Base-by-base conservation (phyloP, 73 alveolate species). In the Loxodes magnus region DNA sequence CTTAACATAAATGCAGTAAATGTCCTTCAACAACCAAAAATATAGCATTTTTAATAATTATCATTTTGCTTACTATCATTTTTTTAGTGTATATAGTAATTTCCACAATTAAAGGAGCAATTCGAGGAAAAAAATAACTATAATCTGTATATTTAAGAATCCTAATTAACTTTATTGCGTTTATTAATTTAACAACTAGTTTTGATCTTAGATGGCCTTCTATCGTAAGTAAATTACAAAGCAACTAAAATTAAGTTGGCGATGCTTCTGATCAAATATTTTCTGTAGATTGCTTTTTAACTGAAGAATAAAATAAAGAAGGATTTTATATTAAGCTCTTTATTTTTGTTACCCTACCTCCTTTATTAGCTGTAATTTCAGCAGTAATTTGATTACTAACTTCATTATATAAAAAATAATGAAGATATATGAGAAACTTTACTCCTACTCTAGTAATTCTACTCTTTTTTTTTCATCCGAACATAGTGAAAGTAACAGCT, bases 391-490 rank as follows among this genome's bases (percentile, higher is more conserved):
- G 73, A 71, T 0, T 20, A 6, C 27, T 71, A 2, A 19, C 51
- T 17, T 58, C 64, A 6, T 53, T 44, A 28, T 15, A 34, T 28
- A 52, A 43, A 7, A 25, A 36, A 1, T 51, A 71, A 54, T 19
- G 62, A 54, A 27, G 64, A 3, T 21, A 52, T 2, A 38, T 71
- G 15, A 51, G 53, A 10, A 44, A 64, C 1, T 49, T 75, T 36
- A 43, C 68, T 4, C 54, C 89, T 0, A 19, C 89, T 19, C 27
- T 43, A 16, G 64, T 75, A 17, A 48, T 75, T 24, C 38, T 75
- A 4, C 35, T 75, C 39, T 68, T 75, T 67, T 14, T 75, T 52
- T 43, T 66, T 7, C 79, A 64, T 58, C 89, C 89, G 17, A 67
- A 51, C 5, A 49, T 75, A 3, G 68, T 74, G 4, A 43, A 67